Conservation (phyloP, 1,284 basidiomycete genomes). For the Leccinum griseonigrum region DNA sequence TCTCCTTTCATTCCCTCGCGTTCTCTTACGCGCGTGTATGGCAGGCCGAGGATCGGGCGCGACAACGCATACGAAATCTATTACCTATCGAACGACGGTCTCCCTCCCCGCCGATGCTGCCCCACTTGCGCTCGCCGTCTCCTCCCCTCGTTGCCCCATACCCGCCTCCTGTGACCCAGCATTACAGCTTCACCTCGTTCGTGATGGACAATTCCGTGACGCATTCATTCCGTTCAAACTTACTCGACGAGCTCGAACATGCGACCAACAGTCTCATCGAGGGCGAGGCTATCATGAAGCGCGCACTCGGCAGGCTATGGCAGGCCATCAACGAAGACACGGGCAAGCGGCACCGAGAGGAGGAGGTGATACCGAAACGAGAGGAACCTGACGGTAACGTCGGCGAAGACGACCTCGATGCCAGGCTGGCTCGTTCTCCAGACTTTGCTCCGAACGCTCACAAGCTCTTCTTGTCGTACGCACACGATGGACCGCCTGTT, state of each 20-base stretch:
- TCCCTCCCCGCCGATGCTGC: conserved; percentile 55
- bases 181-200: conserved; percentile 75
- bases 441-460: conserved; percentile 62
- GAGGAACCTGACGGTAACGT: conserved; percentile 60
- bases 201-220: conserved; percentile 81
- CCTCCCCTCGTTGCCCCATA: conserved; percentile 67
- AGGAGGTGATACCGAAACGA: conserved; percentile 57
- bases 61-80: conserved; percentile 70
- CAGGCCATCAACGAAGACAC: conserved; percentile 73
- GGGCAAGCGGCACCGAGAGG: conserved; percentile 31
- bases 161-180: conserved; percentile 58
- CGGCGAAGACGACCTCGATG: conserved; percentile 49
- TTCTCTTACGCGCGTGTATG: conserved; percentile 31
- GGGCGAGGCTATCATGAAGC: conserved; percentile 67
- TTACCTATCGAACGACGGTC: conserved; percentile 57
- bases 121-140: conserved; percentile 57
- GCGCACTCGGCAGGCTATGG: conserved; percentile 74
- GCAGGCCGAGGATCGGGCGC: conserved; percentile 70
- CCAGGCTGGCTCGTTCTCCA: conserved; percentile 55
- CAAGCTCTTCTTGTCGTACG: conserved; percentile 60
- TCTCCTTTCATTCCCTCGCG: background rate
- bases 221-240: conserved; percentile 71
- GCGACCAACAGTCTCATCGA: conserved; percentile 78
- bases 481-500: conserved; percentile 41
- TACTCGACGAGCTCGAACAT: conserved; percentile 74